Evolutionary conservation across 805 yeast species (phyloP).

Genomic region (Kodamaea hsintzibuensis): DNA sequence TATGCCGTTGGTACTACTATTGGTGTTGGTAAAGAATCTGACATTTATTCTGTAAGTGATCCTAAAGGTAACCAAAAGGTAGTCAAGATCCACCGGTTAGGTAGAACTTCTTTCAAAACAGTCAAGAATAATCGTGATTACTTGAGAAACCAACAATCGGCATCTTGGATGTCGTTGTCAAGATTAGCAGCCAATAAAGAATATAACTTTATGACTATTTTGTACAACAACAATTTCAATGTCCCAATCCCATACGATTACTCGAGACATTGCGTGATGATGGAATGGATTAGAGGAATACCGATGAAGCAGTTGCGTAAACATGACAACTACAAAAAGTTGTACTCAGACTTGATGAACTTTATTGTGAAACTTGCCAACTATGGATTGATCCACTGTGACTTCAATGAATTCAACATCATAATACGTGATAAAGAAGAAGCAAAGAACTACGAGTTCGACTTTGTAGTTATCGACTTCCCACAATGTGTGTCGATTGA

Average conservation of each 20-base stretch:
- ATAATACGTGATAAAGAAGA: constrained; percentile 70
- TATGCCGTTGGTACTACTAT: constrained; percentile 82
- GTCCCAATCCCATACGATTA: constrained; percentile 90
- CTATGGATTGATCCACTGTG: constrained; percentile 94
- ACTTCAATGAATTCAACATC: constrained; percentile 94
- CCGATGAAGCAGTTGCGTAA: constrained; percentile 83
- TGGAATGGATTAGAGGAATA: constrained; percentile 89
- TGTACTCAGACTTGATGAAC: constrained; percentile 84
- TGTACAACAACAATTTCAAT: constrained; percentile 71
- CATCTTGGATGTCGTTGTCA: constrained; percentile 91
- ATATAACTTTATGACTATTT: constrained; percentile 78
- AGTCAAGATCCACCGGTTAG: constrained; percentile 87
- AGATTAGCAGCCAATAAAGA: constrained; percentile 91
- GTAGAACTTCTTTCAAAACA: constrained; percentile 89
- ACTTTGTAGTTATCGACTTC: constrained; percentile 92
- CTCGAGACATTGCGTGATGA: constrained; percentile 87
- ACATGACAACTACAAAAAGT: constrained; percentile 65
- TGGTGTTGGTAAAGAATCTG: constrained; percentile 98
- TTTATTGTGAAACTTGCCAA: constrained; percentile 83
- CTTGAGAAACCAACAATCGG: constrained; percentile 68
- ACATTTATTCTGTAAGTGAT: constrained; percentile 82
- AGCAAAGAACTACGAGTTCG: constrained; percentile 51
- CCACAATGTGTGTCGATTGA: constrained; percentile 96
- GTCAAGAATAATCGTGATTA: constrained; percentile 95
- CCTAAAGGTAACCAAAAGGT: constrained; percentile 63